Evolutionary conservation across 1,139 yeast genomes (phyloP).

Genomic region (Diutina mesorugosa): DNA sequence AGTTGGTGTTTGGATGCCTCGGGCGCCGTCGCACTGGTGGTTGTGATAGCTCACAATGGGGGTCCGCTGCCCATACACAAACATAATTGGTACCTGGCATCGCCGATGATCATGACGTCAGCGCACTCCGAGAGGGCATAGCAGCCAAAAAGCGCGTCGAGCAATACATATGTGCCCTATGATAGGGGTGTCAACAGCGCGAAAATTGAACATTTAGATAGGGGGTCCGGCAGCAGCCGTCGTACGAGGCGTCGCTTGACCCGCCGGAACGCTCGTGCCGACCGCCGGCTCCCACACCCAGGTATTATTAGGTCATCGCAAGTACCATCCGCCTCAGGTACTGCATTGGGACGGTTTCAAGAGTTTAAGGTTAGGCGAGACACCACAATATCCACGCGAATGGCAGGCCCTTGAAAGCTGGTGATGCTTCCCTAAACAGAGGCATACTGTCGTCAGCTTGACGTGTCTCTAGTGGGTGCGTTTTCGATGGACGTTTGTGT

Average conservation of each 20-base stretch:
- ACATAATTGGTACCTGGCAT: not conserved
- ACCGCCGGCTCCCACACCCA: too few species aligned
- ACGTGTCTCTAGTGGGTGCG: too few species aligned
- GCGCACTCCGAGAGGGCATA: not conserved
- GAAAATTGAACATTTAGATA: too few species aligned
- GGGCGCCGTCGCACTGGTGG: too few species aligned
- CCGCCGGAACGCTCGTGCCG: not conserved
- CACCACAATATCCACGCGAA: too few species aligned
- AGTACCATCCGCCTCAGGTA: not conserved
- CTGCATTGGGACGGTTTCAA: not conserved
- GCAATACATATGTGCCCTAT: not conserved
- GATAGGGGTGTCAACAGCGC: not conserved
- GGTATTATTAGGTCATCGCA: not conserved
- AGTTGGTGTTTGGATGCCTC: too few species aligned
- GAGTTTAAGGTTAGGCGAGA: not conserved
- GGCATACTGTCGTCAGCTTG: not conserved
- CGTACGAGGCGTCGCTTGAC: not conserved
- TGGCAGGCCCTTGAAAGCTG: not conserved
- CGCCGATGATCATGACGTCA: not conserved
- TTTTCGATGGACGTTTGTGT: too few species aligned
- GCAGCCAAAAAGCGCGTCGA: not conserved
- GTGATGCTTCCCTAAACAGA: not conserved
- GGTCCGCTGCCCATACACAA: not conserved
- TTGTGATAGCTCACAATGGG: not conserved
- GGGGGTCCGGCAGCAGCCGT: not conserved